Evolutionary conservation across 495 filamentous ascomycete species (phyloP), one percentile per base, ranked within the genome.

Genomic region (Xylaria bambusicola): DNA sequence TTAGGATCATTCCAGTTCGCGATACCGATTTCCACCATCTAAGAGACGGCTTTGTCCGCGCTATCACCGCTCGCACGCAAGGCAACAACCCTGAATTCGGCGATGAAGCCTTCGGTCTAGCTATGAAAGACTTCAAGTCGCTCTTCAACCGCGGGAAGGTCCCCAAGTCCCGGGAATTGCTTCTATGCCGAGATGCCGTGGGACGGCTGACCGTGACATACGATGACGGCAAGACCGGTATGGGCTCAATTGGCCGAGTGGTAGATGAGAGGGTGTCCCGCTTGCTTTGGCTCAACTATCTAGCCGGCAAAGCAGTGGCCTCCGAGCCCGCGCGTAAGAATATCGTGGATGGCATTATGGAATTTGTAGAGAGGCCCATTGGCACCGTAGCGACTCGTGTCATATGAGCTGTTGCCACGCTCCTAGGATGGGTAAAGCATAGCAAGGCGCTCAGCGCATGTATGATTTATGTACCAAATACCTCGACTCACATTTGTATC

Each of bases 11-110:
- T 8, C 94, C 95, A 0, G 89, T 87, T 0, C 80, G 91, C 31
- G 90, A 92, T 71, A 97, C 94, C 4, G 92, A 97, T 71, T 97
- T 96, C 73, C 80, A 86, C 69, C 94, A 98, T 67, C 68, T 98
- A 61, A 82, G 92, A 31, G 94, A 98, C 69, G 93, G 90, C 0
- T 97, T 90, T 79, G 89, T 98, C 20, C 82, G 91, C 2, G 87
- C 88, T 17, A 88, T 98, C 62, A 88, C 89, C 31, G 84, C 79
- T 2, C 82, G 88, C n/a, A 86, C 85, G 17, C 64, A 78, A 76
- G 75, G 77, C 48, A 73, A 71, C 26, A 69, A 66, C 29, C 59
- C 66, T 15, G 80, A 83, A 55, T 88, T 81, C 66, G 79, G 84
- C 36, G 88, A 89, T 62, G 87, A 91, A 44, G 69, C 70, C 1